These are phyloP conservation scores for Ustilago loliicola DNA, from an alignment of 1,284 basidiomycete species.

Conservation along the genomic window DNA sequence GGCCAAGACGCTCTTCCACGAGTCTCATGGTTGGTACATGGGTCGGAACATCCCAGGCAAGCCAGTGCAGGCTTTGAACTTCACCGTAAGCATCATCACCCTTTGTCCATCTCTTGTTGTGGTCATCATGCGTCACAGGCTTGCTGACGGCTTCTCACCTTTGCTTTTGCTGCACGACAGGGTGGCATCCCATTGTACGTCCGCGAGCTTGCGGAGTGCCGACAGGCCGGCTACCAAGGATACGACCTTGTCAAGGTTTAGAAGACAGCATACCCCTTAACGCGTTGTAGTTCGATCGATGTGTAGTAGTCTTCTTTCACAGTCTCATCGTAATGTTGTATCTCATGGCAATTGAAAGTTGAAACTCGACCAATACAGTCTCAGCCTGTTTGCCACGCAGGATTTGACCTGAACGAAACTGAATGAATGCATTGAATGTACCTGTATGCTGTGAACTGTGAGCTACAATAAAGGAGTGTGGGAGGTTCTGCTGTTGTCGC, in stretches of 20 bases:
- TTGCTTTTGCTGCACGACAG: conserved; percentile 5
- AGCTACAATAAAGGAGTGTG: background rate
- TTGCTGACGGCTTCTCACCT: background rate
- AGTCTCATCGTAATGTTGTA: background rate
- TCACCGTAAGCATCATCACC: conserved; percentile 17
- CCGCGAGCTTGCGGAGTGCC: conserved; percentile 46
- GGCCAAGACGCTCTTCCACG: conserved; percentile 55
- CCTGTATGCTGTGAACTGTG: background rate
- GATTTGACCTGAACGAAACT: background rate
- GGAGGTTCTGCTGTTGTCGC: background rate
- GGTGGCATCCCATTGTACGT: conserved; percentile 55
- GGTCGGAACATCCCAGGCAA: conserved; percentile 54
- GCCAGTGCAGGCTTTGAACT: conserved; percentile 52
- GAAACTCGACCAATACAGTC: background rate
- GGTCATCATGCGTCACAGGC: background rate
- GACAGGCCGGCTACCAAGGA: conserved; percentile 35
- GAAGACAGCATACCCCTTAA: background rate
- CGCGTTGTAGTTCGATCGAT: background rate
- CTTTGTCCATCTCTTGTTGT: background rate
- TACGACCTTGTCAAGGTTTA: conserved; percentile 43
- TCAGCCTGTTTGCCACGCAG: background rate
- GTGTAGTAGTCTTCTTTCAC: background rate
- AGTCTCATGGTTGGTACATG: conserved; percentile 59
- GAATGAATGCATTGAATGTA: conserved; percentile 9
- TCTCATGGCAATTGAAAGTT: background rate